A percentile compares a stretch with the other conserved stretches of the same genome.
phyloP scores from a whole-genome alignment of 2,329 filamentous ascomycete species.

The Podosphaera xanthii region DNA sequence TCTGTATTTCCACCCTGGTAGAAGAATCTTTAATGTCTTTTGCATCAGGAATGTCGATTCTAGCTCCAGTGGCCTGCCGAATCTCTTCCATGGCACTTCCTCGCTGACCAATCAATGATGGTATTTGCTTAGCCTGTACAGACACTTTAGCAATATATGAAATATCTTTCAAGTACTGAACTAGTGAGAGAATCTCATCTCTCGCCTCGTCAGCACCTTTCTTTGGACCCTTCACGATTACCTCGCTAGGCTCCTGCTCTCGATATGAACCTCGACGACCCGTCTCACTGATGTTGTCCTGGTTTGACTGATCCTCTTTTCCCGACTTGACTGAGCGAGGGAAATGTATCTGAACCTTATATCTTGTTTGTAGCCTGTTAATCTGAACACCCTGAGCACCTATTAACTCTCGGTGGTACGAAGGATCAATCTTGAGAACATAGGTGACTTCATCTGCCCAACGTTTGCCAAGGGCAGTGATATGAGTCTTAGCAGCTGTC shows the following conservation, averaged over 20 bases:
- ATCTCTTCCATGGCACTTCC: slow-evolving; percentile 81
- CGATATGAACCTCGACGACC: slow-evolving; percentile 36
- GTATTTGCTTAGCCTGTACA: slow-evolving; percentile 77
- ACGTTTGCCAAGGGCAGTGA: slow-evolving; percentile 54
- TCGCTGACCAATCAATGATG: slow-evolving; percentile 79
- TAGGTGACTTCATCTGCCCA: slow-evolving; percentile 82
- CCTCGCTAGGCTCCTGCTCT: slow-evolving; percentile 67
- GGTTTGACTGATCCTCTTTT: slow-evolving; percentile 46
- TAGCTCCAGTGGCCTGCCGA: slow-evolving; percentile 61
- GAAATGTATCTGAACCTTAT: slow-evolving; percentile 91
- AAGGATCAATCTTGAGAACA: slow-evolving; percentile 70
- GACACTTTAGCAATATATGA: slow-evolving; percentile 58
- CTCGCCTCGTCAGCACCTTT: slow-evolving; percentile 80
- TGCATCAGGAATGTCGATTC: slow-evolving; percentile 74
- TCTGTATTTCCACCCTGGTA: slow-evolving; percentile 59
- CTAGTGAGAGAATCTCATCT: slow-evolving; percentile 70
- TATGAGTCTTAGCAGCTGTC: slow-evolving; percentile 64
- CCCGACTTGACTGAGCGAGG: slow-evolving; percentile 41
- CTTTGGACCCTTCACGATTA: slow-evolving; percentile 74
- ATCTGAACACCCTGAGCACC: slow-evolving; percentile 72
- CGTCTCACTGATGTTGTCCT: slow-evolving; percentile 45
- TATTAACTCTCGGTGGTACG: slow-evolving; percentile 87
- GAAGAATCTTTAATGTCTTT: slow-evolving; percentile 43
- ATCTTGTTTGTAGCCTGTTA: slow-evolving; percentile 75
- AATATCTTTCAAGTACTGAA: slow-evolving; percentile 79